These are phyloP conservation scores for Nematodospora anomalae DNA, from an alignment of 1,139 yeast genomes.

Conservation along the genomic window DNA sequence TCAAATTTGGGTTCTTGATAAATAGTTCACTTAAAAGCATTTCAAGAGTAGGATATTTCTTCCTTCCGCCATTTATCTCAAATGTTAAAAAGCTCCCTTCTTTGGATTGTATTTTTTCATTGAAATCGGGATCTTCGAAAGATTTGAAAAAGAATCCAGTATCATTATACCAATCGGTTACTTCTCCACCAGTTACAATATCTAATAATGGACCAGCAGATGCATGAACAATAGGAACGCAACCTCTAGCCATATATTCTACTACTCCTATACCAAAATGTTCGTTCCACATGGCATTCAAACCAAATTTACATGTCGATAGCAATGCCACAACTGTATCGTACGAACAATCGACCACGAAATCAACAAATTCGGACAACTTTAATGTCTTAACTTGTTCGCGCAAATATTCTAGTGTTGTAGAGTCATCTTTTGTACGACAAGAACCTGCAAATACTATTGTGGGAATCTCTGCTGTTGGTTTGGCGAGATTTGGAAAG, in stretches of 20 bases:
- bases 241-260: conserved; percentile 85
- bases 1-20: conserved; percentile 38
- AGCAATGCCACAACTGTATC: conserved; percentile 57
- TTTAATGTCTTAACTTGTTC: conserved; percentile 45
- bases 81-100: conserved; percentile 19
- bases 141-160: conserved; percentile 76
- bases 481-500: conserved; percentile 13
- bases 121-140: conserved; percentile 61
- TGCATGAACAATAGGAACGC: conserved; percentile 87
- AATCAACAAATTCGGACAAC: conserved; percentile 54
- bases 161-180: conserved; percentile 35
- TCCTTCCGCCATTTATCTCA: conserved; percentile 16
- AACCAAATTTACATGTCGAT: conserved; percentile 66
- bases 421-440: conserved; percentile 65
- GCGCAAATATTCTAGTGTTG: conserved; percentile 53
- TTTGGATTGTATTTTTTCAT: conserved; percentile 24
- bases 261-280: conserved; percentile 98
- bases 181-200: conserved; percentile 50
- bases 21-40: conserved; percentile 39
- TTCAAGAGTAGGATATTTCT: conserved; percentile 42
- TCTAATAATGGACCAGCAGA: conserved; percentile 90
- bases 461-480: conserved; percentile 39
- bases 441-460: conserved; percentile 83
- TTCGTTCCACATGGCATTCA: conserved; percentile 99
- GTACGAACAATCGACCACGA: conserved; percentile 77